Percentiles rank a stretch among this genome's conserved stretches.
phyloP scores from a whole-genome alignment of 441 rosid species.

The Isatis lusitanica region DNA sequence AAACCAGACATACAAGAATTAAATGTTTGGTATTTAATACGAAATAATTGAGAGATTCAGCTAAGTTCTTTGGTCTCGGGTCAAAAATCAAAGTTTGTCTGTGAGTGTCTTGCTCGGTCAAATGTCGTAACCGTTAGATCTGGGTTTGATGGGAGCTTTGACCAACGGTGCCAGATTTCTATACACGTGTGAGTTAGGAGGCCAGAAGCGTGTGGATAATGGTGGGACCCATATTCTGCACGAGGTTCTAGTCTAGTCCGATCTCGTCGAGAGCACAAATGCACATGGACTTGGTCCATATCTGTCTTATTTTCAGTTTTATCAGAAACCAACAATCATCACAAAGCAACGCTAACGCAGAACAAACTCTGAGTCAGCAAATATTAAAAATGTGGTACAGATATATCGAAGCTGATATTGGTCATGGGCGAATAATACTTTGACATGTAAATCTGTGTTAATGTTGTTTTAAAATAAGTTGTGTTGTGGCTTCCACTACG shows the following conservation, averaged over 20 bases:
- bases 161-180: constrained; percentile 16
- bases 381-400: neutral
- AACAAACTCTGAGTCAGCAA: constrained; percentile 19
- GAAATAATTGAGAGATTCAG: constrained; percentile 14
- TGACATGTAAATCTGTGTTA: neutral
- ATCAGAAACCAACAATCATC: constrained; percentile 10
- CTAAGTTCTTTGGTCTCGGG: constrained; percentile 41
- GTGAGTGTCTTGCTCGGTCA: constrained; percentile 21
- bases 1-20: neutral
- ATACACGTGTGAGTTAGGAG: constrained; percentile 34
- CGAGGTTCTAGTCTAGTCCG: constrained; percentile 20
- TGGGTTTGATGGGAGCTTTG: constrained; percentile 22
- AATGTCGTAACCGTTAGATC: constrained; percentile 38
- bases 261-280: constrained; percentile 22
- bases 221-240: constrained; percentile 28
- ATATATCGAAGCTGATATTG: neutral
- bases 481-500: constrained; percentile 39
- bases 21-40: neutral
- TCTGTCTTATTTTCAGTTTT: constrained; percentile 3
- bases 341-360: constrained; percentile 12
- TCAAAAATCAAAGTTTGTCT: constrained; percentile 44
- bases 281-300: constrained; percentile 35
- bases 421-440: neutral
- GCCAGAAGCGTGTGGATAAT: constrained; percentile 32
- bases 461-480: constrained; percentile 15